These are phyloP conservation scores for Penicillium expansum DNA, from an alignment of 2,329 filamentous ascomycete genomes.

Conservation along the genomic window DNA sequence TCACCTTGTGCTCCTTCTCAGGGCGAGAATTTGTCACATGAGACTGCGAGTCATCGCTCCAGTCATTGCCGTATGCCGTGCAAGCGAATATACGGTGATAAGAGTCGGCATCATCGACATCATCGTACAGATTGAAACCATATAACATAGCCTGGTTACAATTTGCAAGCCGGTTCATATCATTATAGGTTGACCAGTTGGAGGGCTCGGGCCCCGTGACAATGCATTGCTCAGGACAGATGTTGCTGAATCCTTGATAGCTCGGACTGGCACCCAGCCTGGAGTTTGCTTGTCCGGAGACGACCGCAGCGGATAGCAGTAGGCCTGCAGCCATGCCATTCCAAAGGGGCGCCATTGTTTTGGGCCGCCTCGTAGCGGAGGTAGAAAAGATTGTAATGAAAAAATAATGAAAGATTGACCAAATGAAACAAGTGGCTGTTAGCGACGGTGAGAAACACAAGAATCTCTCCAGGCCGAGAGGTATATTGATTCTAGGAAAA, in stretches of 20 bases:
- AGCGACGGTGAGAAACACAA: background rate
- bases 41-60: background rate
- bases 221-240: constrained; percentile 22
- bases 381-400: background rate
- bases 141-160: constrained; percentile 36
- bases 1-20: background rate
- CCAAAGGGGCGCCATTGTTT: background rate
- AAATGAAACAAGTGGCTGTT: background rate
- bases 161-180: constrained; percentile 24
- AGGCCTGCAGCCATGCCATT: background rate
- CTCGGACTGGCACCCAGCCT: constrained; percentile 11
- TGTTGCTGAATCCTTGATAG: constrained; percentile 10
- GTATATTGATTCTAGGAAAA: background rate
- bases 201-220: constrained; percentile 14
- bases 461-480: background rate
- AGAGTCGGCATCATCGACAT: constrained; percentile 29
- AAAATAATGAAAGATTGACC: background rate
- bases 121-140: constrained; percentile 36
- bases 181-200: constrained; percentile 22
- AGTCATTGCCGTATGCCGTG: constrained; percentile 24
- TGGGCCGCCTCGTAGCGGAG: background rate
- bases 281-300: background rate
- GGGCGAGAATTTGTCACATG: background rate
- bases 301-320: background rate
- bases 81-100: constrained; percentile 35